Conservation (phyloP, 495 filamentous ascomycete species). For the Penicillium salamii region DNA sequence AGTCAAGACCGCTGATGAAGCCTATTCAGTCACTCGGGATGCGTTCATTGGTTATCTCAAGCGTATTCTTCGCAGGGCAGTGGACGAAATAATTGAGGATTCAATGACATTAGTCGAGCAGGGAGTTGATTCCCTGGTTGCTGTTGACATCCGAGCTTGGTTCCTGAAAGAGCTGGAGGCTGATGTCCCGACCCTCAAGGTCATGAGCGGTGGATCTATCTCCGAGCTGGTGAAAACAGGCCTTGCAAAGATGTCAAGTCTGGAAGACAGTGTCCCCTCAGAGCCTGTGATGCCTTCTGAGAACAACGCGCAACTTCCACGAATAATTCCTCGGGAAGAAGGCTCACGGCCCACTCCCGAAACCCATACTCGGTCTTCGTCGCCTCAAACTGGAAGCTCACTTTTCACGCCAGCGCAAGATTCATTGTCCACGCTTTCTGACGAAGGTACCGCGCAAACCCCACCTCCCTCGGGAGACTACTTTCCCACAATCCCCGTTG, state of each 20-base stretch:
- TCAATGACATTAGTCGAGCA: conserved; percentile 20
- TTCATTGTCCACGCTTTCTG: no score
- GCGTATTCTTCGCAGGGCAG: not conserved
- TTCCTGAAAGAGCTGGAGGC: conserved; percentile 35
- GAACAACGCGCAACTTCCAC: no score
- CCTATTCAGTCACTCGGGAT: not conserved
- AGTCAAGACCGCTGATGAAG: not conserved
- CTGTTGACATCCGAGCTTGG: conserved; percentile 35
- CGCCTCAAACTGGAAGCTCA: no score
- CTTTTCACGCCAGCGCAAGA: no score
- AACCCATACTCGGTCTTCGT: no score
- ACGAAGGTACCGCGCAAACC: no score
- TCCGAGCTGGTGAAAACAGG: not conserved
- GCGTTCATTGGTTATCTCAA: not conserved
- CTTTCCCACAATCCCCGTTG: no score
- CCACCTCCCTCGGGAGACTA: no score
- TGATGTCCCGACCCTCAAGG: conserved; percentile 52
- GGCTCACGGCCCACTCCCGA: no score
- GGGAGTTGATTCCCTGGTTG: conserved; percentile 36
- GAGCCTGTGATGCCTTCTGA: no score
- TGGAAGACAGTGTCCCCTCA: not conserved
- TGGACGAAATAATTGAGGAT: not conserved
- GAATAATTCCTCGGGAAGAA: no score
- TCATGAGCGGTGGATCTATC: conserved; percentile 33
- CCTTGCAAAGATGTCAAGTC: not conserved